A percentile compares a stretch with the other conserved stretches of the same genome.
Conservation (phyloP, 805 yeast genomes). For the Nakazawaea ambrosiae region DNA sequence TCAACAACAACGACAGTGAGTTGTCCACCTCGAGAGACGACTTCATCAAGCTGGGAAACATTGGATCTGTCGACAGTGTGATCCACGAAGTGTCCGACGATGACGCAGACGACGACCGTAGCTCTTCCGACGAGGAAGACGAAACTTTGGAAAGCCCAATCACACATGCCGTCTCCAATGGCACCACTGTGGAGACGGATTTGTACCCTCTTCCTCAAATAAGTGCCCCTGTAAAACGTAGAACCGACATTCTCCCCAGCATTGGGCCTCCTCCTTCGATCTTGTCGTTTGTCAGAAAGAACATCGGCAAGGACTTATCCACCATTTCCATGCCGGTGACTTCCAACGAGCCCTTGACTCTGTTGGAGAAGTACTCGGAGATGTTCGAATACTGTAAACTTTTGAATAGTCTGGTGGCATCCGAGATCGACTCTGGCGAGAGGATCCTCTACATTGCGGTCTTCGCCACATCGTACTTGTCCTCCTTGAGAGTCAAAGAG, state of each 20-base stretch:
- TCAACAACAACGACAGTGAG: slow-evolving; percentile 28
- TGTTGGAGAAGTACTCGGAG: slow-evolving; percentile 76
- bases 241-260: slow-evolving; percentile 52
- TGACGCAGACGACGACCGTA: neutral
- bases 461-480: slow-evolving; percentile 71
- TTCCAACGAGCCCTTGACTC: slow-evolving; percentile 84
- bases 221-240: slow-evolving; percentile 38
- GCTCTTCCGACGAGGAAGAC: slow-evolving; percentile 13
- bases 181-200: slow-evolving; percentile 18
- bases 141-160: slow-evolving; percentile 7
- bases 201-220: slow-evolving; percentile 62
- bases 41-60: neutral
- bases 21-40: neutral
- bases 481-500: slow-evolving; percentile 66
- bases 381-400: slow-evolving; percentile 67
- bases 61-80: slow-evolving; percentile 3
- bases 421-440: slow-evolving; percentile 44
- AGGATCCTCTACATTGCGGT: slow-evolving; percentile 64
- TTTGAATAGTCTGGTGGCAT: slow-evolving; percentile 52
- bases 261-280: slow-evolving; percentile 74
- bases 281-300: slow-evolving; percentile 72
- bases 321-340: slow-evolving; percentile 91
- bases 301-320: slow-evolving; percentile 86
- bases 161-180: neutral
- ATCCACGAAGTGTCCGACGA: slow-evolving; percentile 17